Percentiles rank a stretch among this genome's conserved stretches.
phyloP scores from a whole-genome alignment of 176 grass and related monocot species.

The Eragrostis nindensis region DNA sequence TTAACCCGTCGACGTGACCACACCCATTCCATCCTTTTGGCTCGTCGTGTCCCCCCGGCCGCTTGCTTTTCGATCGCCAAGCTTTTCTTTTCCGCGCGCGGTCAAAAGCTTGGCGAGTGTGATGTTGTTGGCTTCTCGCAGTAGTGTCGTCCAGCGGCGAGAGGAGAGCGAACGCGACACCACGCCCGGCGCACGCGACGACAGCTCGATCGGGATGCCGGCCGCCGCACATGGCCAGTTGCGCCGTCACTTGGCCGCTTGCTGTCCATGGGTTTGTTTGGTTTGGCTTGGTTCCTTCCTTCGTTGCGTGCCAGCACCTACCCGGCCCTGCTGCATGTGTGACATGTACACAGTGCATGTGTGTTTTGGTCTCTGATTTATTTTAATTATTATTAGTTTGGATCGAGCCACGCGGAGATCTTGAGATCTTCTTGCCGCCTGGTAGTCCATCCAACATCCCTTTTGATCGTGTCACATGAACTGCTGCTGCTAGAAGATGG shows the following conservation, averaged over 20 bases:
- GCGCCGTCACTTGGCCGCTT: constrained; percentile 31
- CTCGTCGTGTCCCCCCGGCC: constrained; percentile 7
- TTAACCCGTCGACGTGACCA: constrained; percentile 28
- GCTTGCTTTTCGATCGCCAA: background rate
- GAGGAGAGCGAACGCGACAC: background rate
- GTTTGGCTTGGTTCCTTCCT: no score
- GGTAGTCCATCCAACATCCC: background rate
- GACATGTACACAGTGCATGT: background rate
- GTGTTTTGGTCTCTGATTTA: background rate
- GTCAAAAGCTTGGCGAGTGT: constrained; percentile 21
- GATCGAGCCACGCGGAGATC: background rate
- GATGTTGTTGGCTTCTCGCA: no score
- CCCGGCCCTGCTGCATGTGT: background rate
- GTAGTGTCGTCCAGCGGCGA: background rate
- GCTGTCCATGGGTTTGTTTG: constrained; percentile 18
- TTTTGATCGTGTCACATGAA: background rate
- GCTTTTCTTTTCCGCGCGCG: constrained; percentile 1
- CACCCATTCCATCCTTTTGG: background rate
- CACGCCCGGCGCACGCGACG: background rate
- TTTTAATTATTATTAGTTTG: background rate
- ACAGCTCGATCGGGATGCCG: background rate
- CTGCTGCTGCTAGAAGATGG: background rate
- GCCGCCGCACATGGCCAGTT: constrained; percentile 34
- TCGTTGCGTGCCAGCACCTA: background rate
- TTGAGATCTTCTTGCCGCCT: background rate